Conservation (phyloP, 257 asterid species). For the Petunia secreta region DNA sequence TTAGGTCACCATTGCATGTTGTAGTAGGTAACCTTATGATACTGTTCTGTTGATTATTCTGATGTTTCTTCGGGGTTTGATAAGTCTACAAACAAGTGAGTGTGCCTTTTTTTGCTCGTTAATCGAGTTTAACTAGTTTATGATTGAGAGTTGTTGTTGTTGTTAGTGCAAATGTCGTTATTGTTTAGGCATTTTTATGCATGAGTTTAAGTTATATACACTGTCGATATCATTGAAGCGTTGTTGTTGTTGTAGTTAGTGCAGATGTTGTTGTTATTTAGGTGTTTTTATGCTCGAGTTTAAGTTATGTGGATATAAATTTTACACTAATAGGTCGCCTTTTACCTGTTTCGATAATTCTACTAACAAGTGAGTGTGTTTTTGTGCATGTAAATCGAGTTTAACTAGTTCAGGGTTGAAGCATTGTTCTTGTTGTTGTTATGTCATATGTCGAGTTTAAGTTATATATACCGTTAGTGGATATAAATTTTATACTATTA, state of each 20-base stretch:
- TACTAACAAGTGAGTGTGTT: conserved; percentile 27
- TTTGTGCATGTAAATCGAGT: not conserved
- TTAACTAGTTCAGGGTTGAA: not conserved
- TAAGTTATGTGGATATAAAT: too few relatives aligned
- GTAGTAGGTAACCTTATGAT: conserved; percentile 48
- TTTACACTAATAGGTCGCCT: too few relatives aligned
- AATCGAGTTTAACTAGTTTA: not conserved
- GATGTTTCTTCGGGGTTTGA: conserved; percentile 58
- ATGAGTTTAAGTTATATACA: too few relatives aligned
- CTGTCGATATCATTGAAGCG: not conserved
- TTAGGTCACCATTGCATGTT: too few relatives aligned
- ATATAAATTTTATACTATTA: too few relatives aligned
- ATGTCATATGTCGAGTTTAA: too few relatives aligned
- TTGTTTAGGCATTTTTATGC: too few relatives aligned
- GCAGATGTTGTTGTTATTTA: too few relatives aligned
- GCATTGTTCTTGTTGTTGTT: not conserved
- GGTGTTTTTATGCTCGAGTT: too few relatives aligned
- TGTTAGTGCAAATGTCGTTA: too few relatives aligned
- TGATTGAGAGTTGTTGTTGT: not conserved
- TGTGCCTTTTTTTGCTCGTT: not conserved
- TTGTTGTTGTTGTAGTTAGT: not conserved
- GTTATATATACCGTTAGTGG: too few relatives aligned
- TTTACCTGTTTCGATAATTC: conserved; percentile 4
- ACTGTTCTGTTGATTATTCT: conserved; percentile 82
- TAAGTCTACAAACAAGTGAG: conserved; percentile 51